phyloP scores from a whole-genome alignment of 257 asterid genomes.

The Solanum verrucosum region DNA sequence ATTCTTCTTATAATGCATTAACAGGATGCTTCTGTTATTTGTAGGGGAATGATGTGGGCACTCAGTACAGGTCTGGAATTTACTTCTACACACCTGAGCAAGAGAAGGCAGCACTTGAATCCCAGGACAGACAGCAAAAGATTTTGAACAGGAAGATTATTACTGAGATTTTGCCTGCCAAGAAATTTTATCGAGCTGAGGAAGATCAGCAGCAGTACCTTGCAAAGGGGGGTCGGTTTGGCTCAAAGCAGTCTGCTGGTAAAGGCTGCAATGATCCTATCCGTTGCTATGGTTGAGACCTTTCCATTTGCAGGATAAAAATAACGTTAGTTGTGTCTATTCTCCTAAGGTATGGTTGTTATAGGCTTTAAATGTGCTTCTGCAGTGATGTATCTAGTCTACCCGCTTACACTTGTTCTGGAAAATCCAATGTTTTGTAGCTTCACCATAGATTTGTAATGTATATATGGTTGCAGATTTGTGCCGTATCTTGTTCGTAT shows the following conservation, averaged over 20 bases:
- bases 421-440: background rate
- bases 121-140: constrained; percentile 63
- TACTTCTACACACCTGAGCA: constrained; percentile 88
- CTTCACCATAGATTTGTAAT: background rate
- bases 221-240: constrained; percentile 84
- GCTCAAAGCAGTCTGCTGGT: constrained; percentile 58
- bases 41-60: constrained; percentile 95
- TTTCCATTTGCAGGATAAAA: background rate
- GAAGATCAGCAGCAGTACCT: constrained; percentile 98
- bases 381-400: background rate
- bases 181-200: constrained; percentile 89
- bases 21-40: background rate
- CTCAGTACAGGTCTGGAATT: constrained; percentile 87
- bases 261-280: constrained; percentile 94
- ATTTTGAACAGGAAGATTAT: constrained; percentile 61
- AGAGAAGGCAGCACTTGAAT: constrained; percentile 72
- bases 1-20: background rate
- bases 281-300: constrained; percentile 69
- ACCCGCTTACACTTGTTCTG: background rate
- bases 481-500: background rate
- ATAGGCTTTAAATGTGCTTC: background rate
- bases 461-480: background rate
- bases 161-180: constrained; percentile 79
- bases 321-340: background rate
- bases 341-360: background rate